Evolutionary conservation across 176 grass and related monocot genomes (phyloP).

Genomic region (Poa annua): DNA sequence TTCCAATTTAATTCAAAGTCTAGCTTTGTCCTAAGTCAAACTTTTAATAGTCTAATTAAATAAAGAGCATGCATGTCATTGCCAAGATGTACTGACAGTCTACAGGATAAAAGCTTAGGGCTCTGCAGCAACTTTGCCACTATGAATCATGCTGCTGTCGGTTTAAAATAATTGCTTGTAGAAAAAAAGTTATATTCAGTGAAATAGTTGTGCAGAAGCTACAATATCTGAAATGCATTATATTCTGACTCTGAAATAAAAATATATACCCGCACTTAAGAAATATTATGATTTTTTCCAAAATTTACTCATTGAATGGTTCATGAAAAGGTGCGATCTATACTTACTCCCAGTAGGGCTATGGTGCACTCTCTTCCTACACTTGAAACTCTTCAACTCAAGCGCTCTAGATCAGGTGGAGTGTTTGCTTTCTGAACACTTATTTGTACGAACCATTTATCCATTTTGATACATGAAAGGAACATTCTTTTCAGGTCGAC

Average conservation of each 20-base stretch:
- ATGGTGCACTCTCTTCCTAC: slow-evolving; percentile 30
- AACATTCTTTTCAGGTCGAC: slow-evolving; percentile 39
- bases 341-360: slow-evolving; percentile 25
- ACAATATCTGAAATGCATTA: not conserved
- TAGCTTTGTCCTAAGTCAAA: slow-evolving; percentile 1
- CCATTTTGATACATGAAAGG: slow-evolving; percentile 26
- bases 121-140: not conserved
- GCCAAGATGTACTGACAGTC: not conserved
- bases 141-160: slow-evolving; percentile 7
- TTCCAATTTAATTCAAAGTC: not conserved
- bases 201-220: slow-evolving; percentile 1
- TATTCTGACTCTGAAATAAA: not conserved
- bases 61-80: not conserved
- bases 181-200: not conserved
- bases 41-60: not conserved
- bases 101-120: not conserved
- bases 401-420: slow-evolving; percentile 40
- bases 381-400: slow-evolving; percentile 38
- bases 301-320: slow-evolving; percentile 4
- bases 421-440: slow-evolving; percentile 8
- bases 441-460: slow-evolving; percentile 16
- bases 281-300: slow-evolving; percentile 9
- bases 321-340: slow-evolving; percentile 32
- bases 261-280: not conserved
- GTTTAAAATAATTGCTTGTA: slow-evolving; percentile 5